Evolutionary conservation across 495 filamentous ascomycete genomes (phyloP).

Genomic region (Halenospora varia): DNA sequence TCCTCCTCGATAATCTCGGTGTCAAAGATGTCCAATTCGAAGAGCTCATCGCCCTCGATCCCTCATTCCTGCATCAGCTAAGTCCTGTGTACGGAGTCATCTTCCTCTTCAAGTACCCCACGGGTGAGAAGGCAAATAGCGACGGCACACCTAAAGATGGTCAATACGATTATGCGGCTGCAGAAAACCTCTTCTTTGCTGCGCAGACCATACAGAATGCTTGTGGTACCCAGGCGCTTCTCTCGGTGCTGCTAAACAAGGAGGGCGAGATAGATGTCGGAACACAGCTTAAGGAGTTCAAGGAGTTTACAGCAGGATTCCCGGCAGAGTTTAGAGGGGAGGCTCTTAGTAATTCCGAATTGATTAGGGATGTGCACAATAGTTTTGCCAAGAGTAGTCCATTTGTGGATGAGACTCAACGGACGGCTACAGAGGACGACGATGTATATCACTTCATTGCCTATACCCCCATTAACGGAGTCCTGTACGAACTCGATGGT

Average conservation of each 20-base stretch:
- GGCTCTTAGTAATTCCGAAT: conserved; percentile 62
- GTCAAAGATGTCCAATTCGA: conserved; percentile 95
- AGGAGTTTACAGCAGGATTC: conserved; percentile 85
- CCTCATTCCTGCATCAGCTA: conserved; percentile 70
- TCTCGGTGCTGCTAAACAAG: conserved; percentile 90
- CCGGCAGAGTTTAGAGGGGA: conserved; percentile 71
- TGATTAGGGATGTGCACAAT: conserved; percentile 91
- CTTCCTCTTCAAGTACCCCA: conserved; percentile 98
- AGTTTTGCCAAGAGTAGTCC: conserved; percentile 84
- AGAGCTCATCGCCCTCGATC: conserved; percentile 87
- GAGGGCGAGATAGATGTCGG: conserved; percentile 53
- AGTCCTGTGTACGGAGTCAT: conserved; percentile 94
- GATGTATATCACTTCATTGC: conserved; percentile 98
- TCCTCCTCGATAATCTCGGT: conserved; percentile 85
- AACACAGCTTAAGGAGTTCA: conserved; percentile 66
- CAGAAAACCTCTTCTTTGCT: conserved; percentile 85
- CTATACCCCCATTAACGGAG: conserved; percentile 76
- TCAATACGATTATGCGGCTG: conserved; percentile 67
- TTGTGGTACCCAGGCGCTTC: conserved; percentile 93
- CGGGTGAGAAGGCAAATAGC: conserved; percentile 58
- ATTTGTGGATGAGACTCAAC: conserved; percentile 84
- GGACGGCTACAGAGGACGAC: conserved; percentile 54
- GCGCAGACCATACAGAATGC: conserved; percentile 99
- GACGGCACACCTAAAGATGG: conserved; percentile 67
- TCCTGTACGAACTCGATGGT: conserved; percentile 91